These are phyloP conservation scores for Cladosporium halotolerans DNA, from an alignment of 2,329 filamentous ascomycete species.

Conservation along the genomic window DNA sequence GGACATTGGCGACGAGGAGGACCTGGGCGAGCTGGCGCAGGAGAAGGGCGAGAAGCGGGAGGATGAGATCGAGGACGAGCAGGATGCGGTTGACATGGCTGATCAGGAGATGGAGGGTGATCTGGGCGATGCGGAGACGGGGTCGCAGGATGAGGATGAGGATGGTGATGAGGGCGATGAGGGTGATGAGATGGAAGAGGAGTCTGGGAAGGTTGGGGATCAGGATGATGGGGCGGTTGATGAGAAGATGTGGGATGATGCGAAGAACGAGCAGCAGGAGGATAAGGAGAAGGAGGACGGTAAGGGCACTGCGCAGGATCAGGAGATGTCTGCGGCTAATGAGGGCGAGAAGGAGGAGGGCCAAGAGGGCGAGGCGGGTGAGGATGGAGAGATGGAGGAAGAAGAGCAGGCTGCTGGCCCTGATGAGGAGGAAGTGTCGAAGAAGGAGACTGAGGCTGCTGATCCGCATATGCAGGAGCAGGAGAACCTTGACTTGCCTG, in stretches of 20 bases:
- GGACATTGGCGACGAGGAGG: slow-evolving; percentile 88
- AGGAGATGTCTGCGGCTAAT: slow-evolving; percentile 40
- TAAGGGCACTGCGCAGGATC: slow-evolving; percentile 43
- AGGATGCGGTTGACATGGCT: slow-evolving; percentile 87
- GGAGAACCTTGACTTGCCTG: slow-evolving; percentile 74
- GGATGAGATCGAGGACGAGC: slow-evolving; percentile 65
- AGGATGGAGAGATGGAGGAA: slow-evolving; percentile 51
- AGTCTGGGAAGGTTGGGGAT: slow-evolving; percentile 70
- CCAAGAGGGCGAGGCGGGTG: slow-evolving; percentile 55
- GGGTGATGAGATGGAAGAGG: slow-evolving; percentile 57
- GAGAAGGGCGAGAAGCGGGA: slow-evolving; percentile 52
- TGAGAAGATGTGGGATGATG: slow-evolving; percentile 98
- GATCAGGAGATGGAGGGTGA: slow-evolving; percentile 88
- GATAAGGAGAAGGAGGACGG: slow-evolving; percentile 65
- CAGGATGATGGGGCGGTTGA: slow-evolving; percentile 72
- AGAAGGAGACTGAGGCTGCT: slow-evolving; percentile 60
- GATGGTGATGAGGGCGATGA: slow-evolving; percentile 43
- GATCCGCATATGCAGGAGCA: slow-evolving; percentile 76
- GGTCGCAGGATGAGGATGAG: slow-evolving; percentile 56
- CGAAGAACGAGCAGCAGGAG: slow-evolving; percentile 71
- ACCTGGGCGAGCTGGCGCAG: slow-evolving; percentile 84
- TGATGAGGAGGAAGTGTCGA: slow-evolving; percentile 56
- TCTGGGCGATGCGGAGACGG: slow-evolving; percentile 54
- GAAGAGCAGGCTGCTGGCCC: slow-evolving; percentile 28
- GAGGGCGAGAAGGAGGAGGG: slow-evolving; percentile 43